Evolutionary conservation across 495 filamentous ascomycete genomes (phyloP).

Genomic region (Ascodesmis nigricans): DNA sequence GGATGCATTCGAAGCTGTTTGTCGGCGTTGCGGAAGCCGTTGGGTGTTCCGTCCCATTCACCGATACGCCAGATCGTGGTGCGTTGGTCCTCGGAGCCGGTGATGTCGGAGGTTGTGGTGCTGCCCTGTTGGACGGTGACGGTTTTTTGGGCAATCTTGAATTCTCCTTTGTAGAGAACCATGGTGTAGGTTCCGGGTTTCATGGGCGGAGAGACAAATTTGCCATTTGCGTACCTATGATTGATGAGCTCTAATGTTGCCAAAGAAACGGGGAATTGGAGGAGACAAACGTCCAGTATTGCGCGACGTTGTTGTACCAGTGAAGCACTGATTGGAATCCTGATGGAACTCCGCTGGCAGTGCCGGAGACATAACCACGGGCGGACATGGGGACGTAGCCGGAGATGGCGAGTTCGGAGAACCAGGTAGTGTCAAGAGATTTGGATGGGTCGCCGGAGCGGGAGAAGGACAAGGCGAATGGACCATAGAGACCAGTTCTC

Average conservation of each 20-base stretch:
- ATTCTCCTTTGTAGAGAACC: constrained; percentile 44
- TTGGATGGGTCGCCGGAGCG: constrained; percentile 33
- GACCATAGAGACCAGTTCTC: constrained; percentile 44
- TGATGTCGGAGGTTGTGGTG: constrained; percentile 32
- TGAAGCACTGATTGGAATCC: constrained; percentile 36
- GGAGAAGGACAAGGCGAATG: constrained; percentile 40
- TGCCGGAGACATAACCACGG: constrained; percentile 38
- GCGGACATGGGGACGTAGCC: constrained; percentile 33
- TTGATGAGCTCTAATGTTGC: too few relatives aligned
- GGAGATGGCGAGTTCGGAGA: constrained; percentile 32
- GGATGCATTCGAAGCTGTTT: constrained; percentile 47
- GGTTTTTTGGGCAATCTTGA: constrained; percentile 30
- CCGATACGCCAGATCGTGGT: constrained; percentile 40
- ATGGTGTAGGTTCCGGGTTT: constrained; percentile 46
- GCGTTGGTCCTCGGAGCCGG: constrained; percentile 26
- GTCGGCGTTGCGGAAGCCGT: constrained; percentile 41
- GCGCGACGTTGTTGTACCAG: constrained; percentile 40
- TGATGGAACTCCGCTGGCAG: constrained; percentile 25
- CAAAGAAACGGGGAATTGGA: too few relatives aligned
- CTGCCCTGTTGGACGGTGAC: constrained; percentile 34
- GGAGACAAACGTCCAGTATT: constrained; percentile 42
- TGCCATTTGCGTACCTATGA: too few relatives aligned
- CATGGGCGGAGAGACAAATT: constrained; percentile 42
- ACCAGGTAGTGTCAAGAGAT: constrained; percentile 36
- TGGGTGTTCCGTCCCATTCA: constrained; percentile 40